These are phyloP conservation scores for Coemansia reversa DNA, from an alignment of 192 early-diverging fungal genomes.

Conservation along the genomic window DNA sequence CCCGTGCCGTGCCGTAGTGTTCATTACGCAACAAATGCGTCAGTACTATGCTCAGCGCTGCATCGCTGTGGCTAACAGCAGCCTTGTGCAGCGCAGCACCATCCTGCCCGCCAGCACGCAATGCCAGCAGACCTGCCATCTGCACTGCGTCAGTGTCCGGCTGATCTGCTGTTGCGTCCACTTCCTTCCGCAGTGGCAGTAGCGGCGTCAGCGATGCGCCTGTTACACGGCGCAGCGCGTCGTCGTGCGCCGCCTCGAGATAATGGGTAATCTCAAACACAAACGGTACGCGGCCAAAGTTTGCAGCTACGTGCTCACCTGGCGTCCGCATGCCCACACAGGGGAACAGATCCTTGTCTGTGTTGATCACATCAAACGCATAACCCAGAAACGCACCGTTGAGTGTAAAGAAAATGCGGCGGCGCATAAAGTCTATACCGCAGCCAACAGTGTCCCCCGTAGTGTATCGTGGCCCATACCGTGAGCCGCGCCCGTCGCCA, in stretches of 20 bases:
- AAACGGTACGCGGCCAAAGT: conserved; percentile 64
- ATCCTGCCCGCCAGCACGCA: conserved; percentile 4
- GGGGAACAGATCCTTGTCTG: conserved; percentile 54
- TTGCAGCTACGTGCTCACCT: conserved; percentile 57
- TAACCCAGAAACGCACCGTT: conserved; percentile 75
- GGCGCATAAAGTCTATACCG: conserved; percentile 79
- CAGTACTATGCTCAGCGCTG: conserved; percentile 61
- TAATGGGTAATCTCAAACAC: conserved; percentile 60
- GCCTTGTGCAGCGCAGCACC: neutral
- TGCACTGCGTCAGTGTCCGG: neutral
- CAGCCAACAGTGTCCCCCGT: conserved; percentile 96
- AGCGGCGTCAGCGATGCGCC: conserved; percentile 9
- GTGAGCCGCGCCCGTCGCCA: conserved; percentile 69
- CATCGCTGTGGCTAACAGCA: conserved; percentile 15
- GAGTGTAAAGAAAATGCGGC: conserved; percentile 84
- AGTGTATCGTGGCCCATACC: conserved; percentile 85
- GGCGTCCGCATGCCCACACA: conserved; percentile 62
- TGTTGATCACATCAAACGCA: conserved; percentile 56
- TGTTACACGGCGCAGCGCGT: conserved; percentile 15
- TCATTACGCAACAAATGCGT: conserved; percentile 84
- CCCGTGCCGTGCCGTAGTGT: conserved; percentile 72
- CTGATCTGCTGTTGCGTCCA: neutral
- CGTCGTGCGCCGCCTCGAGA: conserved; percentile 22
- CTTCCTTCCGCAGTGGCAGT: neutral
- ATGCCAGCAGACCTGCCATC: conserved; percentile 2